phyloP scores from a whole-genome alignment of 2,329 filamentous ascomycete species.

The Diaporthe destruens region DNA sequence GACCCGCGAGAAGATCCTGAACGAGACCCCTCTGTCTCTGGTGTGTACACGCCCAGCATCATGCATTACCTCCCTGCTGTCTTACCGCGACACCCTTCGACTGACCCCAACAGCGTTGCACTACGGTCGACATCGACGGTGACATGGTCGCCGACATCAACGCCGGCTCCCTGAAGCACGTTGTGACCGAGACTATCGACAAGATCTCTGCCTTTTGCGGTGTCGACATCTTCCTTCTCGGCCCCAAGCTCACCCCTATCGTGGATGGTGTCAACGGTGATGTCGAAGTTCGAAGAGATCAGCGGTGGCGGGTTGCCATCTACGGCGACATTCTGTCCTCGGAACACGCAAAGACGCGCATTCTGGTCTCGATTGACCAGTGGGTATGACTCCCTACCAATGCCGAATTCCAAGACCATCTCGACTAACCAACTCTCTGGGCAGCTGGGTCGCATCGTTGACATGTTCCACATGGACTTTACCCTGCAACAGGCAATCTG shows the following conservation, averaged over 20 bases:
- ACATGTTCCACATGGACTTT: conserved; percentile 84
- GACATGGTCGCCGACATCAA: conserved; percentile 84
- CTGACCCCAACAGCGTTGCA: conserved; percentile 76
- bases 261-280: conserved; percentile 81
- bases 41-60: conserved; percentile 66
- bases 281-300: conserved; percentile 85
- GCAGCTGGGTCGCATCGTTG: conserved; percentile 79
- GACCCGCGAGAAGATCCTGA: conserved; percentile 89
- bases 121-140: conserved; percentile 92
- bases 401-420: neutral
- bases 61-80: conserved; percentile 40
- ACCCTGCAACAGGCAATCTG: conserved; percentile 93
- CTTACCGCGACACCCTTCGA: conserved; percentile 48
- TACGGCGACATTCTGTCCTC: conserved; percentile 96
- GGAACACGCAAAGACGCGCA: conserved; percentile 95
- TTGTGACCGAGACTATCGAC: conserved; percentile 87
- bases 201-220: conserved; percentile 89
- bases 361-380: conserved; percentile 97
- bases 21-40: conserved; percentile 91
- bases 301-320: conserved; percentile 91
- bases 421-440: conserved; percentile 50
- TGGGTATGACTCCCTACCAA: conserved; percentile 69
- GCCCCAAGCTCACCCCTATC: conserved; percentile 86
- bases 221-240: conserved; percentile 95
- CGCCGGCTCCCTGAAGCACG: conserved; percentile 76